Evolutionary conservation across 768 basidiomycete species (phyloP), one percentile per base, ranked within the genome.

Genomic region (Tulasnella calospora): DNA sequence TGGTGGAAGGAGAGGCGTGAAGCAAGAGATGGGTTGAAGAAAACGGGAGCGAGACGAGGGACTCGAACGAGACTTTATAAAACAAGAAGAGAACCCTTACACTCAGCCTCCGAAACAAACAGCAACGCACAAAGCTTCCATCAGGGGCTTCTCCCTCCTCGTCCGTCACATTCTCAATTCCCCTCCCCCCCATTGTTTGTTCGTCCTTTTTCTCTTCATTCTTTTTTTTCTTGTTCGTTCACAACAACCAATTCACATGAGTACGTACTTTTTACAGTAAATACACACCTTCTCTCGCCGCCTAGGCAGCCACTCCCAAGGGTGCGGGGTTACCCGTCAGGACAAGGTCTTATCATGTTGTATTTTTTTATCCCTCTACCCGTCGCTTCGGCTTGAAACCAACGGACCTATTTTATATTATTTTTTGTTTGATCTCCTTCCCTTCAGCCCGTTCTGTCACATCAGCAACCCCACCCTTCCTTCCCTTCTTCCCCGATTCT

Each of bases 1-100:
- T 40, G 51, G 47, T 73, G 78, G 79, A 74, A 80, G 69, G 78
- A 44, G 72, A 55, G 36, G 80, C 36, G 74, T 47, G 71, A 71
- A 72, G 88, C 88, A 88, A 86, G 85, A 88, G 86, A 86, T 84
- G 86, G 86, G 86, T 84, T 86, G 87, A 86, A 87, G 80, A 81
- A 82, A 80, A 79, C 81, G 79, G 81, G 79, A 79, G 71, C 81
- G 82, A 83, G 80, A 81, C 81, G 83, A 83, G 82, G 83, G 83
- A 82, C 35, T 33, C 57, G 57, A 30, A 61, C 57, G 57, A 61
- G 57, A 61, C 57, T 61, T 61, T 61, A 61, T 61, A 61, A 61
- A 61, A 61, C 57, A 15, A 61, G 57, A 61, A 61, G 57, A 61
- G 57, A 61, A 61, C 57, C 57, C 57, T 61, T 61, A 61, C 57